Evolutionary conservation across 257 asterid species (phyloP).

Genomic region (Eustoma russellianum): DNA sequence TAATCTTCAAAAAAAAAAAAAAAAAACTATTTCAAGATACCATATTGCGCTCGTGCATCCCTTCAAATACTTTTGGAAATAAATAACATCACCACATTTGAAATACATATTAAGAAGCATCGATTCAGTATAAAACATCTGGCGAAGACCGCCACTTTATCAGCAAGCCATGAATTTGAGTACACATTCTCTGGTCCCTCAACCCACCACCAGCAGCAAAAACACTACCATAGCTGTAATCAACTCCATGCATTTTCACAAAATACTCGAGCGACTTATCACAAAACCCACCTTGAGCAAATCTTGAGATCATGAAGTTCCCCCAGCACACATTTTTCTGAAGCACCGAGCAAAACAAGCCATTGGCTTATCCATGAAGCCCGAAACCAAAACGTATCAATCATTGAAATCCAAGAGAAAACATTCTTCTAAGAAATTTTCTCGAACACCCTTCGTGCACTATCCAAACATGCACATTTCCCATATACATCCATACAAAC

Average conservation of each 20-base stretch:
- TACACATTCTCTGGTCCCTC: constrained; percentile 6
- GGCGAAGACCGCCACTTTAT: constrained; percentile 5
- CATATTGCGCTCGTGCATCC: constrained; percentile 7
- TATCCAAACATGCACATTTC: constrained; percentile 2
- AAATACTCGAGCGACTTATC: constrained; percentile 4
- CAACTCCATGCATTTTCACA: constrained; percentile 1
- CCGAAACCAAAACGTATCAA: background rate
- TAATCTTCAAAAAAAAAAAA: no score
- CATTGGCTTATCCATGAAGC: constrained; percentile 4
- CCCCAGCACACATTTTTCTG: constrained; percentile 12
- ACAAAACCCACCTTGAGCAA: constrained; percentile 5
- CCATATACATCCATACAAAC: no score
- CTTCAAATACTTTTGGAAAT: constrained; percentile 9
- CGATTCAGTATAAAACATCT: constrained; percentile 9
- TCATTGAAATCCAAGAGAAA: constrained; percentile 12
- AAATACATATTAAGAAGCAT: constrained; percentile 11
- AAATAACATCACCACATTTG: constrained; percentile 7
- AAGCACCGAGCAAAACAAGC: background rate
- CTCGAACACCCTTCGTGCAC: constrained; percentile 3
- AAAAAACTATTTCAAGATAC: constrained; percentile 13
- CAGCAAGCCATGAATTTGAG: constrained; percentile 9
- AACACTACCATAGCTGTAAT: constrained; percentile 8
- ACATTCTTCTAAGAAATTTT: constrained; percentile 6
- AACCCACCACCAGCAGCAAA: constrained; percentile 8
- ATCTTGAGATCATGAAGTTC: constrained; percentile 10